Base-by-base conservation (phyloP, 2,329 filamentous ascomycete species). In the Pseudocercospora musae region DNA sequence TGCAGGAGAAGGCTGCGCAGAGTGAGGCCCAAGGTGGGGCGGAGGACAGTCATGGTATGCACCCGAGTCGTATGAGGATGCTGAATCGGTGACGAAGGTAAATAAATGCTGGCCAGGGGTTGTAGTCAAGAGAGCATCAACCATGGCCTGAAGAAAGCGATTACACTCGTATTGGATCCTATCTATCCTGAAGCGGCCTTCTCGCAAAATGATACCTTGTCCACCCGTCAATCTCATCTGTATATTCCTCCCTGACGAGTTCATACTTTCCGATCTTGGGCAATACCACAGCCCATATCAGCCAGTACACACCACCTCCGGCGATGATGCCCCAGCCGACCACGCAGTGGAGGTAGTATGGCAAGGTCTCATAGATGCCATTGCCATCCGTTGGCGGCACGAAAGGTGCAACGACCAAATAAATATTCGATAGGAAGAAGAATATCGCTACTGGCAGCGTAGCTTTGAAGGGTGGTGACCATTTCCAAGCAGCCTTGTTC, bases 311-410 rank as follows among this genome's bases (percentile, higher is more conserved):
- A 5, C 79, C 82, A 9, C 81, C 82, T 8, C 77, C 74, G 2
- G 72, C 77, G 61, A 85, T 81, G 55, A 84, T 79, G 0, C 71
- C 81, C 49, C 82, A 73, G 0, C 82, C 82, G 18, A 84, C 82
- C 21, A 84, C 78, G 58, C 81, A 84, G 68, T 84, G 81, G 46
- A 82, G 74, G 66, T 79, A 84, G 72, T 84, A 84, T 0, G 82
- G 82, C 46, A 84, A 71, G n/a, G 75, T 72, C 44, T 82, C 72
- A 70, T 84, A 84, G n/a, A 83, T 78, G 67, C 78, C 82, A 57
- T 83, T 75, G 18, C 76, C 80, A 0, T 74, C 76, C 1, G 72
- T 73, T 0, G 82, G 82, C 0, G 82, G 82, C 9, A 84, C 74
- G 66, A 83, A 84, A 0, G 82, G 82, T 4, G 82, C 81, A 57